Base-by-base conservation (phyloP, 768 basidiomycete genomes). In the Podaxis sp. region DNA sequence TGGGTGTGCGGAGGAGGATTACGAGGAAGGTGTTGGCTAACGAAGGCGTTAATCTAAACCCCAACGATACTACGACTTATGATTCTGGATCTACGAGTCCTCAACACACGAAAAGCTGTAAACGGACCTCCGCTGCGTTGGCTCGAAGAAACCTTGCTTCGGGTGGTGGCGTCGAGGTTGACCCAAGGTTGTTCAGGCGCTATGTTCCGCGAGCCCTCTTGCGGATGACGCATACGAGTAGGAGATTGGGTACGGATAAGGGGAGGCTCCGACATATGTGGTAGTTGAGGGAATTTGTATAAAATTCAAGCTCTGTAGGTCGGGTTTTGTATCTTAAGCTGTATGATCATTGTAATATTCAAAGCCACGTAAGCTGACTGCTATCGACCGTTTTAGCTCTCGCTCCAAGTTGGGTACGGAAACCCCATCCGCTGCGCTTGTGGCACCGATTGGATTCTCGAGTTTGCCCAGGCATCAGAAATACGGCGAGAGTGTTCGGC, bases 211-310 rank as follows among this genome's bases (percentile, higher is more conserved):
- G 59, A 35, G 46, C 54, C 13, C 35, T 60, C 44, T 40, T 54
- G 16, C 37, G 57, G 36, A 53, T 57, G 55, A 57, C 40, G 1
- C 32, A 55, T 35, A 27, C 48, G 36, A 63, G 62, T n/a, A 55
- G 59, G 42, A 36, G 7, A 28, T 50, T 53, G 35, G n/a, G n/a
- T 28, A n/a, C 18, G 35, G 35, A 59, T 16, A 58, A n/a, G 28
- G 46, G 50, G 13, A 58, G 57, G 28, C 27, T 54, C 25, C 61
- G 62, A 44, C 50, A 62, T 46, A 57, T 64, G 51, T 54, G 57
- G 42, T 65, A 44, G 14, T n/a, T 44, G 6, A 5, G 21, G 9
- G 3, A 7, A 21, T 5, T 44, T 44, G 42, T 44, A 21, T 44
- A 32, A 32, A 7, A 32, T 32, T 9, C 32, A 32, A 9, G 32